Evolutionary conservation across 768 basidiomycete genomes (phyloP).

Genomic region (Lyophyllum atratum): DNA sequence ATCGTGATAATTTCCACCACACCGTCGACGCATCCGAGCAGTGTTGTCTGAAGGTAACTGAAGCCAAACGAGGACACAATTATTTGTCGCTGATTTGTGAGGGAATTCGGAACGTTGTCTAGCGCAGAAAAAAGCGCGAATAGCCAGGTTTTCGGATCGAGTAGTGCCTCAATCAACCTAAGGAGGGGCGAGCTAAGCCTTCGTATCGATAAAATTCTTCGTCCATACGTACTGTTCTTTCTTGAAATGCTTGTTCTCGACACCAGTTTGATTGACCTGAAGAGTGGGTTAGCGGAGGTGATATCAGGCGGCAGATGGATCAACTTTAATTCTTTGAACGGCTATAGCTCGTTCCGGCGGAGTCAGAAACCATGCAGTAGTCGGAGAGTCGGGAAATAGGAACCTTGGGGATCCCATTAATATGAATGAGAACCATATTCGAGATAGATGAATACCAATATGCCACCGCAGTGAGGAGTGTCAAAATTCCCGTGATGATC

Average conservation of each 20-base stretch:
- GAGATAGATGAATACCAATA: slow-evolving; percentile 51
- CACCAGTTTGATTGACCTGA: slow-evolving; percentile 57
- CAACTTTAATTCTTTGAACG: slow-evolving; percentile 63
- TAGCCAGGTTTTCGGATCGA: slow-evolving; percentile 75
- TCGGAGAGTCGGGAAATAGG: slow-evolving; percentile 75
- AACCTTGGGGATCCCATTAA: slow-evolving; percentile 39
- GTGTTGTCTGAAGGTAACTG: slow-evolving; percentile 61
- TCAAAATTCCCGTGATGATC: slow-evolving; percentile 66
- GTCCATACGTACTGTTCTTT: slow-evolving; percentile 64
- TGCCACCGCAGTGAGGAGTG: slow-evolving; percentile 47
- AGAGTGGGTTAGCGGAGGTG: not conserved
- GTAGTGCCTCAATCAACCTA: slow-evolving; percentile 69
- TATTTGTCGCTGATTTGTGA: slow-evolving; percentile 64
- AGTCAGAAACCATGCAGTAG: slow-evolving; percentile 75
- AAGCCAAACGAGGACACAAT: slow-evolving; percentile 72
- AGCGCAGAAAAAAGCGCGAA: slow-evolving; percentile 69
- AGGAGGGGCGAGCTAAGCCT: not conserved
- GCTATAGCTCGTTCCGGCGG: slow-evolving; percentile 63
- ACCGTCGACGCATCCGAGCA: slow-evolving; percentile 69
- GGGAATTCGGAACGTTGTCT: slow-evolving; percentile 64
- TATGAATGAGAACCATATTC: not conserved
- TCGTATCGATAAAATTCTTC: not conserved
- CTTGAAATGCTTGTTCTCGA: slow-evolving; percentile 83
- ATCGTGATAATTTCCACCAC: slow-evolving; percentile 70
- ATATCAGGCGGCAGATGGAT: not conserved